Conservation (phyloP, 1,284 basidiomycete genomes). For the Melampsora occidentalis region DNA sequence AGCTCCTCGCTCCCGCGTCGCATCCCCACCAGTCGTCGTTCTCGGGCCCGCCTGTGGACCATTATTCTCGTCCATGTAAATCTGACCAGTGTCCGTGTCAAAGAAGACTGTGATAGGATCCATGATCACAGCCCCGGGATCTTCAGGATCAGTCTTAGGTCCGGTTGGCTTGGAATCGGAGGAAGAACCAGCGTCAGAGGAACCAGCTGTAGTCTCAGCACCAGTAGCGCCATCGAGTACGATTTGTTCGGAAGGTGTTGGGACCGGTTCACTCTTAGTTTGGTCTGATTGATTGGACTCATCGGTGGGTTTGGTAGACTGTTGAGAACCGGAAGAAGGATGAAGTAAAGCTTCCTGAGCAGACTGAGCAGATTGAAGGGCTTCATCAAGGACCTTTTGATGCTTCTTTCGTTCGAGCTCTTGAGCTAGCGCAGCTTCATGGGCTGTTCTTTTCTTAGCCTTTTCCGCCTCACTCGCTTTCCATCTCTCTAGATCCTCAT, state of each 20-base stretch:
- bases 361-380: not conserved
- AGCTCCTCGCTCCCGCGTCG: not conserved
- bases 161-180: not conserved
- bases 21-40: not conserved
- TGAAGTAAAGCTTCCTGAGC: not conserved
- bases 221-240: not conserved
- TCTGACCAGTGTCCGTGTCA: slow-evolving; percentile 28
- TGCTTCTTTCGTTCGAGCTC: too few species aligned
- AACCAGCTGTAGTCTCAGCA: not conserved
- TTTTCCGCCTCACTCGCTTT: slow-evolving; percentile 14
- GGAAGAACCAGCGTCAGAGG: too few species aligned
- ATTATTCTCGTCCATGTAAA: slow-evolving; percentile 28
- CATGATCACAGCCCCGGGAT: not conserved
- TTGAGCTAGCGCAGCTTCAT: not conserved
- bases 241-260: slow-evolving; percentile 2
- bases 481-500: slow-evolving; percentile 45
- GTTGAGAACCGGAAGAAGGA: not conserved
- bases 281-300: not conserved
- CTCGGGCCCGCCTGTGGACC: not conserved
- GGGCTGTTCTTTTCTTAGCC: slow-evolving; percentile 12
- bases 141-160: not conserved
- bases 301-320: not conserved
- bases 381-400: too few species aligned
- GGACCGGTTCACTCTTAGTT: not conserved
- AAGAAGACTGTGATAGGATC: slow-evolving; percentile 36